Conservation (phyloP, 2,329 filamentous ascomycete species). For the Calonectria crousiana region DNA sequence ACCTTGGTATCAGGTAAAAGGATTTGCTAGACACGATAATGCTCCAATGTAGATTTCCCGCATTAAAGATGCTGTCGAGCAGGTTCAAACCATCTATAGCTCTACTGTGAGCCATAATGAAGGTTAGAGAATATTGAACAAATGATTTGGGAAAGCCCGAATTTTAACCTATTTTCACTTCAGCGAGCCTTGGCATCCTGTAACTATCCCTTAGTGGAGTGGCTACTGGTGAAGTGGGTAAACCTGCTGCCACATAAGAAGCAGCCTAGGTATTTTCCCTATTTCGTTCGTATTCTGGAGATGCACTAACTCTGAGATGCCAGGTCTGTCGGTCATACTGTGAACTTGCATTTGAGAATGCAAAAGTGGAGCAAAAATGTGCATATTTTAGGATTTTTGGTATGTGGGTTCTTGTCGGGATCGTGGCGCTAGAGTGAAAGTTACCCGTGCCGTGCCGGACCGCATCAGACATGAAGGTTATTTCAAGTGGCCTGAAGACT, state of each 20-base stretch:
- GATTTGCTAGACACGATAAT: not conserved
- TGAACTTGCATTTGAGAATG: not conserved
- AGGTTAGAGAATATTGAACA: not conserved
- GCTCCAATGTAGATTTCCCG: not conserved
- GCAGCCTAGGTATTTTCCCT: not conserved
- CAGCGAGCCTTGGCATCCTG: not conserved
- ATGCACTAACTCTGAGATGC: not conserved
- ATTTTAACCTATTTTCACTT: not conserved
- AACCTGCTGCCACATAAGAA: not conserved
- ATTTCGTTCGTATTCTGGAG: fast-evolving
- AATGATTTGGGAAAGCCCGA: no score
- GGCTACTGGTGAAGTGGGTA: not conserved
- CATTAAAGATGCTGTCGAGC: not conserved
- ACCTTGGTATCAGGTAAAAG: fast-evolving
- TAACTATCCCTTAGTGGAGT: not conserved
- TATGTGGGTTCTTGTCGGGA: no score
- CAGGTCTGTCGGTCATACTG: not conserved
- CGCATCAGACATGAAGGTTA: no score
- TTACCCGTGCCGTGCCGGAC: no score
- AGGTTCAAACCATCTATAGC: not conserved
- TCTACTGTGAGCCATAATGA: not conserved
- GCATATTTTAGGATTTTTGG: no score
- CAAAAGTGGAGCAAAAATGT: not conserved
- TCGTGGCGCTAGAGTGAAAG: no score
- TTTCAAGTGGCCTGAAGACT: no score